Base-by-base conservation (phyloP, 2,329 filamentous ascomycete genomes). In the Magnaporthiopsis incrustans region DNA sequence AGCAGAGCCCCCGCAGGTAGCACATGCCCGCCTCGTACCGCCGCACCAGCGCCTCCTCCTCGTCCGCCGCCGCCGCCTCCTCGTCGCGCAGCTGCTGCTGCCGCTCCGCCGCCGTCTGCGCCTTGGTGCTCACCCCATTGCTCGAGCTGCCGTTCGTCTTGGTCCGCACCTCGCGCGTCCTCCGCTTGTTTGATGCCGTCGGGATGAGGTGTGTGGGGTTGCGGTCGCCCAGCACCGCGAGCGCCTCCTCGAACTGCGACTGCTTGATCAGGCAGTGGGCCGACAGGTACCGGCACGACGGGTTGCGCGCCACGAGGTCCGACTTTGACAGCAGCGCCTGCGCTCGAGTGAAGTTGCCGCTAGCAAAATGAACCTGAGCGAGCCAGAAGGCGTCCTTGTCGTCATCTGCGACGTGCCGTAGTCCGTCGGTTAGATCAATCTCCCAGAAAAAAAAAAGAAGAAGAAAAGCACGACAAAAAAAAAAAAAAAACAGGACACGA, bases 1-100 rank as follows among this genome's bases (percentile, higher is more conserved):
- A 97, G 80, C 96, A 98, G 61, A 97, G 84, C 6, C 95, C 95
- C 30, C 95, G 84, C 63, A 99, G 79, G 74, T 96, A 97, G 78
- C 95, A 99, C 93, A 99, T 99, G 72, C 90, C 92, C 0, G 95
- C 95, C 77, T 99, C 94, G 70, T 95, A 96, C 66, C 91, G 89
- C 65, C 96, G 81, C 72, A 89, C 91, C 57, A 84, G 85, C 11
- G 84, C 81, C 68, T 94, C 89, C 69, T 94, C 91, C 63, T 85
- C 78, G 2, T 72, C 73, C 30, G 3, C 70, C n/a, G 71, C 76
- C 25, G 76, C 73, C 44, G 73, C 74, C 50, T 63, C 53, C 60
- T 64, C 57, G 27, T 32, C 60, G 33, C 50, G 63, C 62, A 53
- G 64, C 26, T 59, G 63, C 38, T 64, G 68, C 59, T 58, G 63